Percentiles rank a stretch among this genome's conserved stretches.
Conservation (phyloP, 1,139 yeast species). For the Wickerhamomyces sp. region DNA sequence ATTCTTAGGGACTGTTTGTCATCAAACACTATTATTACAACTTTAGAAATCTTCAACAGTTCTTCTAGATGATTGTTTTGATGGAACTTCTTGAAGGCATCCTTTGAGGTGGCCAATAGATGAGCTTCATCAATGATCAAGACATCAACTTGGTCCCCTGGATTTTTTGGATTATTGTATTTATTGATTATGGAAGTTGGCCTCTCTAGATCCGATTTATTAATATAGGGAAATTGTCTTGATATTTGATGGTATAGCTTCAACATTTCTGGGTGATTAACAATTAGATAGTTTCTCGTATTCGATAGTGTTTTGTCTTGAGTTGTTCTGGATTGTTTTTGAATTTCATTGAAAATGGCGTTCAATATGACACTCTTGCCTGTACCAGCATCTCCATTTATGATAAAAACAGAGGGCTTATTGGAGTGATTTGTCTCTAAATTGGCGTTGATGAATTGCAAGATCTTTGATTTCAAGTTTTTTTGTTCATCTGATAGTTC, state of each 20-base stretch:
- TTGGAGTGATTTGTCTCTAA: constrained; percentile 7
- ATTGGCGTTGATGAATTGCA: constrained; percentile 25
- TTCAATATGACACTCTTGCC: constrained; percentile 30
- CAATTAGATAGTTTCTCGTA: constrained; percentile 32
- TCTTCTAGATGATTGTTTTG: constrained; percentile 37
- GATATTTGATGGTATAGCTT: constrained; percentile 35
- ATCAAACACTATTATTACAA: constrained; percentile 34
- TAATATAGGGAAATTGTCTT: constrained; percentile 29
- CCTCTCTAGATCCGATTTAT: constrained; percentile 32
- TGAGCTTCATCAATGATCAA: constrained; percentile 40
- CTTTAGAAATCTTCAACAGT: constrained; percentile 30
- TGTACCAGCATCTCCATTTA: constrained; percentile 35
- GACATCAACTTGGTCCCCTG: constrained; percentile 24
- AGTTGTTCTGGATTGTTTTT: constrained; percentile 23
- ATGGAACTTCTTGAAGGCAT: constrained; percentile 35
- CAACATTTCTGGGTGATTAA: constrained; percentile 41
- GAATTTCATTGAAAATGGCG: constrained; percentile 31
- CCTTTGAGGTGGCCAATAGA: constrained; percentile 34
- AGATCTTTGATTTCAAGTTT: constrained; percentile 23
- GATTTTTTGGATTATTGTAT: constrained; percentile 10
- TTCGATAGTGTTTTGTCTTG: constrained; percentile 14
- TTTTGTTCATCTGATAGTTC: constrained; percentile 32
- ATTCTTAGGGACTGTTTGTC: constrained; percentile 37
- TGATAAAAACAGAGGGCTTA: constrained; percentile 31
- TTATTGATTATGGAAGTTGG: constrained; percentile 37